phyloP scores from a whole-genome alignment of 139 green algal species.

The Chlamydomonas sp. region DNA sequence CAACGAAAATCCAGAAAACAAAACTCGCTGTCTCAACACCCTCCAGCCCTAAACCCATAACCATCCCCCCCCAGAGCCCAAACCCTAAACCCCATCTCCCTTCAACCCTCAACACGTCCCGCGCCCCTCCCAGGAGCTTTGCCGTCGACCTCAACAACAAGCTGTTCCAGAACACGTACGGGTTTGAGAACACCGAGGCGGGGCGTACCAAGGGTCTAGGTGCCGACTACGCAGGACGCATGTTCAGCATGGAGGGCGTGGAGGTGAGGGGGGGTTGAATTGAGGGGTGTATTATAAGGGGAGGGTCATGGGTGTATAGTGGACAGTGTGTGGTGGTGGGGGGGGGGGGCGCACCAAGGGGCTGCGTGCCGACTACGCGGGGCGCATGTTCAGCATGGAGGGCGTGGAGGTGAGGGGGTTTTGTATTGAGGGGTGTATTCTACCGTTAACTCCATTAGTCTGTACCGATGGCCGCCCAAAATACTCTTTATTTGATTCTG shows the following conservation, averaged over 20 bases:
- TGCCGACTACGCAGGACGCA: constrained; percentile 36
- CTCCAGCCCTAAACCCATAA: no score
- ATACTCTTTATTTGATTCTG: no score
- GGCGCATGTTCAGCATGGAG: constrained; percentile 24
- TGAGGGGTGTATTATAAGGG: no score
- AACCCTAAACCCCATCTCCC: no score
- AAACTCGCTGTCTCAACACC: no score
- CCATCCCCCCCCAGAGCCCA: no score
- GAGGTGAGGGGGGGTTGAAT: neutral
- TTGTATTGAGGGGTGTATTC: no score
- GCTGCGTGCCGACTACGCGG: constrained; percentile 42
- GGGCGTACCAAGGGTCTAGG: constrained; percentile 47
- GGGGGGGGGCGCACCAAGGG: constrained; percentile 29
- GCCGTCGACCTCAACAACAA: constrained; percentile 36
- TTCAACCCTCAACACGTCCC: no score
- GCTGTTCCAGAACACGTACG: constrained; percentile 82
- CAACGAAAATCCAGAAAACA: no score
- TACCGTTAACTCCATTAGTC: no score
- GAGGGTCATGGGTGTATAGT: neutral
- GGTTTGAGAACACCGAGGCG: constrained; percentile 46
- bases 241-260: constrained; percentile 21
- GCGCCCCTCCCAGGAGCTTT: constrained; percentile 3
- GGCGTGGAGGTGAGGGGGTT: neutral
- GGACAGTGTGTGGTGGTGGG: neutral
- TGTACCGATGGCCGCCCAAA: no score